Base-by-base conservation (phyloP, 1,284 basidiomycete genomes). In the Pseudozyma tsukubaensis region DNA sequence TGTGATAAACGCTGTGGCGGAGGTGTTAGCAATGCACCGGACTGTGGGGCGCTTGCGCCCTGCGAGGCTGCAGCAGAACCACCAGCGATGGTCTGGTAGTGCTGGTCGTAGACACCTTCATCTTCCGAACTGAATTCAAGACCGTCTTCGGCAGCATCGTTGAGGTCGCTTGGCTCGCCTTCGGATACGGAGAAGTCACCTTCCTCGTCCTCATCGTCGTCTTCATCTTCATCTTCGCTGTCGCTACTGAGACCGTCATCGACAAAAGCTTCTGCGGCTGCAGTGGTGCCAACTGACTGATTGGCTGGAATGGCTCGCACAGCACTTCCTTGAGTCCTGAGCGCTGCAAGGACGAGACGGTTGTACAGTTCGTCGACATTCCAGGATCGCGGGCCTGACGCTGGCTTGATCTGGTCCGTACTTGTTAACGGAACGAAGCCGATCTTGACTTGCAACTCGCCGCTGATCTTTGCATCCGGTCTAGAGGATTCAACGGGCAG, bases 291-390 rank as follows among this genome's bases (percentile, higher is more conserved):
- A 32, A 82, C 80, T 1, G 72, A 76, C 53, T 80, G 74, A 43
- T 67, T 62, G 13, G 79, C 79, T 19, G 79, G 79, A 11, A 81
- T 53, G n/a, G 76, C 72, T 13, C 78, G 73, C 3, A 79, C 71
- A 12, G 75, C 71, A 4, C 67, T 63, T 14, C 70, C 73, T 12
- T 59, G 66, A 0, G 59, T 59, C 18, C 59, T 66, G 9, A 71
- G 59, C 3, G 62, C 57, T 14, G 73, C 67, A 12, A 73, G 44
- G 10, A 77, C 68, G 11, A 79, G 71, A 13, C 64, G 57, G 24
- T 77, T 60, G 65, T 77, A 77, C 32, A 71, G 36, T 45, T 77
- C 59, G 29, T 77, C 61, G 40, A 74, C 54, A 32, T 40, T 50
- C 67, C 67, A 71, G 21, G 68, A 65, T 32, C 36, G 49, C 1